These are phyloP conservation scores for Heterobasidion irregulare DNA, from an alignment of 1,284 basidiomycete genomes.

Conservation along the genomic window DNA sequence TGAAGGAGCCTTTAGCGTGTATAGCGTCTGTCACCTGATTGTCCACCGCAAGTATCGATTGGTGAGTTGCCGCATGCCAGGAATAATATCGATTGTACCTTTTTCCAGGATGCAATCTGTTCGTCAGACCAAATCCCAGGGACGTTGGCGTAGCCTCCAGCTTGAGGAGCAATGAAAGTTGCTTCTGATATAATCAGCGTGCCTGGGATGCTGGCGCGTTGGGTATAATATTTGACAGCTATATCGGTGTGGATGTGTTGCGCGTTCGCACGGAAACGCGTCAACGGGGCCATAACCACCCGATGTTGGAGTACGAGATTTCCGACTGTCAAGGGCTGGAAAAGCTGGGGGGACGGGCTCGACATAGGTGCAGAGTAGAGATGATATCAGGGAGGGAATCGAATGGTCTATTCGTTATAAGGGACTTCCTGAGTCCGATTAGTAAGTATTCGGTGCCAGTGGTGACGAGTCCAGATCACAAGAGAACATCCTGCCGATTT, in stretches of 20 bases:
- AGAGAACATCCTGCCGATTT: no score
- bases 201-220: conserved; percentile 16
- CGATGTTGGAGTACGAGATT: conserved; percentile 18
- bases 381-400: no score
- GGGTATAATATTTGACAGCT: conserved; percentile 8
- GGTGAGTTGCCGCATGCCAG: no score
- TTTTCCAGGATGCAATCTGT: conserved; percentile 17
- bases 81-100: no score
- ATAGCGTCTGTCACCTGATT: conserved; percentile 25
- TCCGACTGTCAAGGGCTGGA: conserved; percentile 22
- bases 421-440: no score
- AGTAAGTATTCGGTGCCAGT: no score
- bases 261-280: background rate
- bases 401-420: no score
- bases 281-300: conserved; percentile 22
- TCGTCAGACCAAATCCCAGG: conserved; percentile 6
- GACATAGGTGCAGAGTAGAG: no score
- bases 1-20: conserved; percentile 27
- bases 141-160: conserved; percentile 12
- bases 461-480: no score
- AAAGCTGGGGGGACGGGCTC: conserved; percentile 11
- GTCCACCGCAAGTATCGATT: background rate
- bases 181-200: conserved; percentile 24
- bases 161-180: conserved; percentile 16
- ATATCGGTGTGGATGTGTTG: conserved; percentile 12